Evolutionary conservation across 1,284 basidiomycete genomes (phyloP), one percentile per base, ranked within the genome.

Genomic region (Marasmius tenuissimus): DNA sequence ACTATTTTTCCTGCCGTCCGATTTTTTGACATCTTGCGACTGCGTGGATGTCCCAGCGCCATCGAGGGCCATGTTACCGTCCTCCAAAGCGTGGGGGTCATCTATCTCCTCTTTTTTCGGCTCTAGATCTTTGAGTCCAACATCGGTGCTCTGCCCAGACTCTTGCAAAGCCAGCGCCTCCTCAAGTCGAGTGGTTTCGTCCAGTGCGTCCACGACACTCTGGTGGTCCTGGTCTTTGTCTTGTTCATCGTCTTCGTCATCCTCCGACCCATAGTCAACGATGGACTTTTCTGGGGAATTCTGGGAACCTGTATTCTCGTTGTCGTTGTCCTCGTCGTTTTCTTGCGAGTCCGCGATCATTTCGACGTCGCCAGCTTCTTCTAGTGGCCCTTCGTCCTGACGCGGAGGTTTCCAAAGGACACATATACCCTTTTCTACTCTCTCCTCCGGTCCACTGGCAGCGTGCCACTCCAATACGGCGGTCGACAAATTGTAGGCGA

Each of bases 381-480:
- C 73, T 47, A 69, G 70, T 18, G 64, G 61, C 62, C 67, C 72
- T 40, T 73, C 72, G 18, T 66, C 68, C 14, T 66, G 47, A 66
- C 70, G 74, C 4, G 83, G 79, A 37, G 77, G 81, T 64, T 79
- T 85, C 89, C 88, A 91, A 54, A 82, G 79, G 47, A 89, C 84
- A 69, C 85, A 86, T 50, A 92, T 87, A 62, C 94, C 93, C 58
- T 86, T 79, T 3, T 75, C 76, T 0, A 87, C 75, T 40, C 93
- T 85, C 62, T 91, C 89, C 65, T 89, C 87, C 11, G 77, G 75
- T 7, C 81, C 82, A 7, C 81, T 79, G 4, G 92, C 89, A 57
- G 85, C 82, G 72, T 97, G 94, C 94, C 95, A 99, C 66, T 93
- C 91, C 11, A 92, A 83, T 12, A 94, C 89, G 53, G 93, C 87